A percentile compares a stretch with the other conserved stretches of the same genome.
Evolutionary conservation across 495 filamentous ascomycete species (phyloP).

Genomic region (Astrothelium subdiscretum): DNA sequence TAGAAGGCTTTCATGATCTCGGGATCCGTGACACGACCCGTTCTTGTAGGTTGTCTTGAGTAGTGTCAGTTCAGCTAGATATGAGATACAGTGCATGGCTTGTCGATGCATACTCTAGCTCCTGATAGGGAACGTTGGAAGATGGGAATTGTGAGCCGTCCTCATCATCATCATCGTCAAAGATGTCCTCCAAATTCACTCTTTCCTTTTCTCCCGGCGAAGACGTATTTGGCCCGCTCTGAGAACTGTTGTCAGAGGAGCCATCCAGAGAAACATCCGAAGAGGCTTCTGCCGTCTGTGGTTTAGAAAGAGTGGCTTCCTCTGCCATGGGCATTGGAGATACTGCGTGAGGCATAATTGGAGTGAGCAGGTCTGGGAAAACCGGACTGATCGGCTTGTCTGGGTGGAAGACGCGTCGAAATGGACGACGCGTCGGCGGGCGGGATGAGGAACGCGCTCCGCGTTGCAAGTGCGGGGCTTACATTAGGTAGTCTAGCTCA

Average conservation of each 20-base stretch:
- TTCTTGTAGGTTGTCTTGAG: neutral
- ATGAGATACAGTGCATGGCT: neutral
- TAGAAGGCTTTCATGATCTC: constrained; percentile 87
- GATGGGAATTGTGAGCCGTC: constrained; percentile 74
- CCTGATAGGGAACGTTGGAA: constrained; percentile 40
- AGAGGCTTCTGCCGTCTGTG: constrained; percentile 1
- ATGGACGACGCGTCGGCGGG: neutral
- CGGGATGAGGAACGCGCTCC: neutral
- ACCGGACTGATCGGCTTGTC: neutral
- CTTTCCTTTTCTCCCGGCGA: neutral
- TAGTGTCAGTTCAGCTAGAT: neutral
- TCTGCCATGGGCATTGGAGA: constrained; percentile 11
- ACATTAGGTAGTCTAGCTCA: too few species aligned
- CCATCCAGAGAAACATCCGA: neutral
- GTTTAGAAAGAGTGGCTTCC: constrained; percentile 13
- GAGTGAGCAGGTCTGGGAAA: neutral
- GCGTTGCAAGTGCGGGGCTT: neutral
- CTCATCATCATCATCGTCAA: constrained; percentile 65
- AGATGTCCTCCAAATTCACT: constrained; percentile 63
- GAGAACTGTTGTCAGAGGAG: neutral
- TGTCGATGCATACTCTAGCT: neutral
- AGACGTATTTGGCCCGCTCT: neutral
- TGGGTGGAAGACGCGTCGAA: neutral
- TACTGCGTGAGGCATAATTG: constrained; percentile 21
- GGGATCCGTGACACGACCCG: constrained; percentile 40